Conservation (phyloP, 2,329 filamentous ascomycete species). For the Botrytis pseudocinerea region DNA sequence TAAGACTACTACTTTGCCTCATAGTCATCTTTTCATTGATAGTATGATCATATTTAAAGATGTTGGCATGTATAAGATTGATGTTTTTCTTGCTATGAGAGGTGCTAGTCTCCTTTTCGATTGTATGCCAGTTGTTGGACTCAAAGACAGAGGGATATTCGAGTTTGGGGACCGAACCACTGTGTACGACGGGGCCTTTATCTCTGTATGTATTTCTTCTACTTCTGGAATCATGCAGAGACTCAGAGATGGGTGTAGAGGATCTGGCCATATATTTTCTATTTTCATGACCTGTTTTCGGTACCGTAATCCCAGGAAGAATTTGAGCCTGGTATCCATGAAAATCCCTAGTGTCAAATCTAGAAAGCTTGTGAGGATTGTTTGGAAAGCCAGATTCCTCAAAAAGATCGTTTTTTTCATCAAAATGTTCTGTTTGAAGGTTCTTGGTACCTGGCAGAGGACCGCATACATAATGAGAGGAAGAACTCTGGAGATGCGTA, state of each 20-base stretch:
- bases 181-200: not conserved
- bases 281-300: not conserved
- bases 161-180: not conserved
- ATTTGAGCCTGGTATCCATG: not conserved
- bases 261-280: not conserved
- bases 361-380: not conserved
- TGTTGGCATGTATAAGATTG: rapidly evolving
- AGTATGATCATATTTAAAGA: not conserved
- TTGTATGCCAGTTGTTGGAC: not conserved
- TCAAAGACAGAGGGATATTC: not conserved
- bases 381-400: not conserved
- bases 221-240: not conserved
- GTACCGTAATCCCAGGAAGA: not conserved
- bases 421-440: not conserved
- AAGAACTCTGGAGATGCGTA: not conserved
- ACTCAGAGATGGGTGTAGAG: not conserved
- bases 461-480: not conserved
- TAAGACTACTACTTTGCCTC: not conserved
- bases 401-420: not conserved
- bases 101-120: not conserved
- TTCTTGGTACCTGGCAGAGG: not conserved
- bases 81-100: rapidly evolving
- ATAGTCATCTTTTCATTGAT: too few species aligned
- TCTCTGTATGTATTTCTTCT: not conserved
- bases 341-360: not conserved